Base-by-base conservation (phyloP, 306 rosid species). In the Gynostemma pentaphyllum region DNA sequence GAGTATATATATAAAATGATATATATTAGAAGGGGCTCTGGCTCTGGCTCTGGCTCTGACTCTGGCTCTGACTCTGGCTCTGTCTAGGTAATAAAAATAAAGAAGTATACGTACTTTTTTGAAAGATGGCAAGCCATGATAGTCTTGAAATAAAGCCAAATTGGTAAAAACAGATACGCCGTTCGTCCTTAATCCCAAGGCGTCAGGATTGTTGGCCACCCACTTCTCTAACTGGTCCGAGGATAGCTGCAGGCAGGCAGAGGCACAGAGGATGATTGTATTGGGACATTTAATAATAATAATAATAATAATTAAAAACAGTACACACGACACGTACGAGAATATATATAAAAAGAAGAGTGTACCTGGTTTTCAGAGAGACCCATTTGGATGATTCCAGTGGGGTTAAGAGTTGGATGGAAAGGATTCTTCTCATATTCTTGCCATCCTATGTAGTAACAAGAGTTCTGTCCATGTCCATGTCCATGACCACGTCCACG, bases 371-470 rank as follows among this genome's bases (percentile, higher is more conserved):
- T 90, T 71, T 90, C 97, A 4, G 97, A 96, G 5, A 90, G 91
- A 73, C 97, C 95, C 95, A 87, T 87, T 76, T 90, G 95, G 66
- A 90, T 90, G 65, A 90, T 83, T 65, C 97, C 97, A 0, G 23
- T 59, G 39, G 87, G 91, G 56, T 90, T 90, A 1, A 62, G 74
- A 75, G 76, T 60, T 44, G 71, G 75, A 42, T 87, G 74, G 41
- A 81, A 87, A n/a, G 95, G 87, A 64, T 90, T 85, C 55, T 80
- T 90, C 78, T 90, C 86, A 51, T 83, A 90, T 39, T 83, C 83
- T 69, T 76, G 79, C 97, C 85, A 90, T 26, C 97, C 97, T 1
- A 78, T 16, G 70, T 87, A 90, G 73, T 90, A 90, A 45, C 79
- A 77, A 44, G 96, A 90, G 66, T 83, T 85, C 52, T 90, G 86